A percentile compares a stretch with the other conserved stretches of the same genome.
Conservation (phyloP, 2,329 filamentous ascomycete genomes). For the Cadophora malorum region DNA sequence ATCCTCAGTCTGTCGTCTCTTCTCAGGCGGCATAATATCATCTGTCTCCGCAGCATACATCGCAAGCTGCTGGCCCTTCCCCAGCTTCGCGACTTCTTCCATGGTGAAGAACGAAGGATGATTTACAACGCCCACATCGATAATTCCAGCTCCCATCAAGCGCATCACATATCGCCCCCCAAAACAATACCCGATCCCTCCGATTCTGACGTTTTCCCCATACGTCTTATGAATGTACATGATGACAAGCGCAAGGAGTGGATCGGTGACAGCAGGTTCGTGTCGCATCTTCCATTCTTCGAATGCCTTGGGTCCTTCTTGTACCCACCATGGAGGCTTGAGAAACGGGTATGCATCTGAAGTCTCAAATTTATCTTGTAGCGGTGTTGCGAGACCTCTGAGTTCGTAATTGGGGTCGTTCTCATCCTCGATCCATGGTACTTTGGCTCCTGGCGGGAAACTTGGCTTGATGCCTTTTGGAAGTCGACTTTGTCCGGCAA, state of each 20-base stretch:
- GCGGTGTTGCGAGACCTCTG: not conserved
- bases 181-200: slow-evolving; percentile 73
- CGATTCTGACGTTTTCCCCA: slow-evolving; percentile 49
- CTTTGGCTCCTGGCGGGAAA: slow-evolving; percentile 1
- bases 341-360: slow-evolving; percentile 23
- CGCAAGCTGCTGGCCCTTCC: slow-evolving; percentile 67
- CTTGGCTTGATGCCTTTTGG: slow-evolving; percentile 8
- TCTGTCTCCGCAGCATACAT: slow-evolving; percentile 70
- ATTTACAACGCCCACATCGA: slow-evolving; percentile 73
- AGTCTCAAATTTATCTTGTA: slow-evolving; percentile 12
- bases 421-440: slow-evolving; percentile 17
- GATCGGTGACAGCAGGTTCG: slow-evolving; percentile 26
- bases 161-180: slow-evolving; percentile 72
- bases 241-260: slow-evolving; percentile 19
- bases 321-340: slow-evolving; percentile 11
- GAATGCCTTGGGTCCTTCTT: slow-evolving; percentile 1
- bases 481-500: slow-evolving; percentile 23
- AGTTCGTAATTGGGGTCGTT: slow-evolving; percentile 11
- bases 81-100: slow-evolving; percentile 61
- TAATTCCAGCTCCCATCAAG: slow-evolving; percentile 62
- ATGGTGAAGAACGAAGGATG: slow-evolving; percentile 76
- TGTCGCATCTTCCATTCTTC: slow-evolving; percentile 25
- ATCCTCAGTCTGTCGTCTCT: slow-evolving; percentile 66
- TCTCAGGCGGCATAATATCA: slow-evolving; percentile 64
- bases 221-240: slow-evolving; percentile 18